Evolutionary conservation across 2,329 filamentous ascomycete genomes (phyloP), one percentile per base, ranked within the genome.

Genomic region (Setomelanomma holmii): DNA sequence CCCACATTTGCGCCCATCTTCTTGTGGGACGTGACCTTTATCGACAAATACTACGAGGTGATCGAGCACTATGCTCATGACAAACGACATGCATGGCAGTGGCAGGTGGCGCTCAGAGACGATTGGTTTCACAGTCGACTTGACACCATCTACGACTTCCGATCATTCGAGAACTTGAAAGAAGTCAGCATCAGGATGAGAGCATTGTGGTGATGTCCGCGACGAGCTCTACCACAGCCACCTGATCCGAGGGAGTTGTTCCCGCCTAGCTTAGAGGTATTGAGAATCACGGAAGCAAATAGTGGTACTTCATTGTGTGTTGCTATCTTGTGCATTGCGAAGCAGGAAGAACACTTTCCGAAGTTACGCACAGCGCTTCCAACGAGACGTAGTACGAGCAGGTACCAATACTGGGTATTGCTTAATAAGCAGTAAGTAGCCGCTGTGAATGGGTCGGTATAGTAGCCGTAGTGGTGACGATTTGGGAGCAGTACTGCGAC

Each of bases 271-370:
- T 34, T 63, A 11, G 41, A 63, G 30, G 27, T 49, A 3, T 34
- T 65, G 12, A 47, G 48, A 5, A 60, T 65, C 19, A 61, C 49
- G n/a, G 60, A 61, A 23, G 56, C 51, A 3, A 54, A 39, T 2
- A 12, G 24, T 2, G 6, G 14, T 11, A 56, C 51, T 1, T 47
- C 27, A 4, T 24, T 35, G 2, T 57, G 61, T 24, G 10, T 65
- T 1, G 30, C 50, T 7, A 21, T 53, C 0, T 20, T 60, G 4
- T 63, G 58, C 34, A 17, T 24, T 10, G 52, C 39, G 6, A 60
- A 55, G 41, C 56, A 50, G 10, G 34, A 22, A 0, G 36, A 14
- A 1, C 35, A 38, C 12, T 49, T 55, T 4, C 52, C 56, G 1
- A 19, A 30, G n/a, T n/a, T n/a, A n/a, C n/a, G n/a, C n/a, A n/a